phyloP scores from a whole-genome alignment of 495 filamentous ascomycete genomes.

The Pseudoneurospora amorphoporcata region DNA sequence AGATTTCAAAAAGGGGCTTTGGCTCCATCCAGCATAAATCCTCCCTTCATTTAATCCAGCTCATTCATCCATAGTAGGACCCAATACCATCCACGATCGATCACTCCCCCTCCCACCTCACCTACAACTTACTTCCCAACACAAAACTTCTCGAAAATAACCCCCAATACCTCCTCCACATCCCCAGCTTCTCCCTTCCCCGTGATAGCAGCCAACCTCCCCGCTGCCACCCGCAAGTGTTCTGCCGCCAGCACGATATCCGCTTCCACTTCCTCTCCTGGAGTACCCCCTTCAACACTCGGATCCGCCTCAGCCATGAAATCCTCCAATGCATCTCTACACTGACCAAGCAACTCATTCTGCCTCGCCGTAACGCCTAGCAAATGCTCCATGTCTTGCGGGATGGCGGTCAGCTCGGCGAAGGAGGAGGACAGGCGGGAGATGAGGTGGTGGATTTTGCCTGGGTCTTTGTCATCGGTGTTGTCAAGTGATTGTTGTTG shows the following conservation, averaged over 20 bases:
- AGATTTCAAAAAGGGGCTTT: neutral
- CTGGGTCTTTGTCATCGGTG: slow-evolving; percentile 41
- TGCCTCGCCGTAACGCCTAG: slow-evolving; percentile 87
- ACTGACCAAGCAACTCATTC: slow-evolving; percentile 65
- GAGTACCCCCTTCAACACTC: slow-evolving; percentile 19
- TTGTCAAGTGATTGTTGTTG: neutral
- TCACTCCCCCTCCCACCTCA: neutral
- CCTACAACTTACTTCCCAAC: slow-evolving; percentile 16
- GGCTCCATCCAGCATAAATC: neutral
- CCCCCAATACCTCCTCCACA: slow-evolving; percentile 92
- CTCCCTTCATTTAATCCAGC: neutral
- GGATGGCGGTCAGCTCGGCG: slow-evolving; percentile 55
- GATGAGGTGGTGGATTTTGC: slow-evolving; percentile 59
- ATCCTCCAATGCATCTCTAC: slow-evolving; percentile 53
- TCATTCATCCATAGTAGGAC: neutral
- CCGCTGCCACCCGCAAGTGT: slow-evolving; percentile 71
- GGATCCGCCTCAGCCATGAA: slow-evolving; percentile 47
- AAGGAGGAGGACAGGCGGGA: slow-evolving; percentile 58
- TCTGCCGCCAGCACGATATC: slow-evolving; percentile 94
- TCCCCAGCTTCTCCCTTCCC: slow-evolving; percentile 80
- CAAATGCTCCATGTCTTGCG: slow-evolving; percentile 59
- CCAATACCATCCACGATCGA: neutral
- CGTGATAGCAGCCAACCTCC: slow-evolving; percentile 72
- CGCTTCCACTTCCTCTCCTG: slow-evolving; percentile 33
- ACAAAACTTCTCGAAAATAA: slow-evolving; percentile 85